Evolutionary conservation across 331 rosid genomes (phyloP), one percentile per base, ranked within the genome.

Genomic region (Prunus yedoensis): DNA sequence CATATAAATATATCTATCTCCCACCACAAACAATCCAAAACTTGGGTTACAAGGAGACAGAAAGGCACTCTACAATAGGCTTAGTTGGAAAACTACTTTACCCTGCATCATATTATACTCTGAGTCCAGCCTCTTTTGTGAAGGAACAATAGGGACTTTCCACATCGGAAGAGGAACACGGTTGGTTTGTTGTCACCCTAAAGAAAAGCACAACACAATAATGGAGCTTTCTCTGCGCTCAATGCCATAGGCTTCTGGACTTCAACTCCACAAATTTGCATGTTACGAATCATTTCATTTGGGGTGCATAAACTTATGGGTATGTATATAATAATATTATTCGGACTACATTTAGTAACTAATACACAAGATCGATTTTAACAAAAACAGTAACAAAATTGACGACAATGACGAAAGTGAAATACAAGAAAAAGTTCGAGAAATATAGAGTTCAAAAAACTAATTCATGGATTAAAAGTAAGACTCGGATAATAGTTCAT

Each of bases 31-130:
- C 53, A 77, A 77, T 77, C 66, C 54, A 68, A 66, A 64, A 4
- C 79, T 73, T 68, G 18, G 77, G 61, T 60, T 67, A 68, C 63
- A 73, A 74, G 79, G 76, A 59, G 73, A 77, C 68, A 77, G 63
- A 77, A 71, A 77, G 82, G 64, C 3, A 28, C 43, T 38, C 27
- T 58, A 72, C n/a, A 6, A 14, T 65, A 76, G 45, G 45, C 85
- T 76, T 65, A 62, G 72, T 61, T 78, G 81, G 77, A 78, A 41
- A 67, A 54, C 32, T 68, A 18, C 58, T 64, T 63, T 52, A 13
- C 77, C 12, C 66, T 51, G 10, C 41, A 52, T 25, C 71, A 20
- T 66, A 47, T 2, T 78, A 59, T 53, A 51, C 59, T 78, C 71
- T 8, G 13, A 70, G 45, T 46, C 53, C 3, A 3, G 2, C 28